Base-by-base conservation (phyloP, 495 filamentous ascomycete genomes). In the Cercophora samala region DNA sequence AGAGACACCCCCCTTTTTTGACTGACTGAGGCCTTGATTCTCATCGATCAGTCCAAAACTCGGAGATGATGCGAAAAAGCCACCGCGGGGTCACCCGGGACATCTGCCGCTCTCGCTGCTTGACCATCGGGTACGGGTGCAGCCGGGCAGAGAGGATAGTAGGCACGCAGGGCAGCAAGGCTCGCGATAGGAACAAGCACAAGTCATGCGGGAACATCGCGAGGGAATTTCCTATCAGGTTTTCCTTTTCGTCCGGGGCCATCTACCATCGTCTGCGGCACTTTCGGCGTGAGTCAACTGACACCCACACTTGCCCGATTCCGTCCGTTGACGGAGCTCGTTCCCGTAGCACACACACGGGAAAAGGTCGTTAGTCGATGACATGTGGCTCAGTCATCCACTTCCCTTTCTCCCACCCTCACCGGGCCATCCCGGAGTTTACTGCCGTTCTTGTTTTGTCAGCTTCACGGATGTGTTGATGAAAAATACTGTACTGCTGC, bases 211-310 rank as follows among this genome's bases (percentile, higher is more conserved):
- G 37, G 11, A 46, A 46, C 13, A 46, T 2, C 8, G 37, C 37
- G 37, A 46, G 37, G 37, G 37, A 46, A 46, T 46, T 46, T 46
- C 37, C 37, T 9, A 46, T 46, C 37, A 23, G 37, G 37, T 46
- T 46, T 46, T 46, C 37, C n/a, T 46, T 46, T 46, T 46, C 37
- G 37, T 46, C 37, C 29, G 29, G 29, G 29, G n/a, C n/a, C 29
- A 32, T 46, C 37, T 26, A n/a, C n/a, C n/a, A n/a, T n/a, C n/a
- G 24, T 29, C 23, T 23, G 59, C 59, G 59, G 59, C 24, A 61
- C 42, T 37, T 62, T 51, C 60, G 60, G 60, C 42, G 60, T 62
- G 60, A 62, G 60, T 62, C 60, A 62, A 62, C 37, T 52, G 58
- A 60, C 58, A 60, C 24, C 5, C 21, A 26, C 21, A 26, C 56